Percentiles rank a stretch among this genome's conserved stretches.
phyloP scores from a whole-genome alignment of 106 monocot species.

The Phalaenopsis aphrodite region DNA sequence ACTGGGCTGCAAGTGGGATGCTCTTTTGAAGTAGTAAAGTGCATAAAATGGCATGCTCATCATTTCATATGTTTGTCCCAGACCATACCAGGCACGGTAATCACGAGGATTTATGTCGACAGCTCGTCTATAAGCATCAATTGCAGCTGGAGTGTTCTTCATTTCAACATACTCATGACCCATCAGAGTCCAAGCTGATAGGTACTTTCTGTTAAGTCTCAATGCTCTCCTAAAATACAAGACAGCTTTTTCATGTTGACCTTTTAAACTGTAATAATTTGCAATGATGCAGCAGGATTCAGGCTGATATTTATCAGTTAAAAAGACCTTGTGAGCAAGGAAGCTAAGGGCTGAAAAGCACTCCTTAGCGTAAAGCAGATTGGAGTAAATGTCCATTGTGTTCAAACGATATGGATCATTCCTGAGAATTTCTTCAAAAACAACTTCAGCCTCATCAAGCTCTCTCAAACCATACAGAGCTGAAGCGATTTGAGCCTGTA shows the following conservation, averaged over 20 bases:
- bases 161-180: conserved; percentile 99
- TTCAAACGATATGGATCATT: conserved; percentile 85
- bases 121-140: conserved; percentile 87
- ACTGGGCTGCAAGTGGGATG: conserved; percentile 79
- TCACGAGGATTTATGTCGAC: conserved; percentile 94
- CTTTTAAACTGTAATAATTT: conserved; percentile 95
- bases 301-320: conserved; percentile 89
- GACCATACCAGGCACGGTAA: conserved; percentile 94
- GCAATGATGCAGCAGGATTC: conserved; percentile 96
- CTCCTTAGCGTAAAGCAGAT: conserved; percentile 94
- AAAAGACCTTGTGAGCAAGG: conserved; percentile 92
- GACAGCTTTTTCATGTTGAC: conserved; percentile 94
- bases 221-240: conserved; percentile 87
- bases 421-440: conserved; percentile 94
- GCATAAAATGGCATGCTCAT: conserved; percentile 96
- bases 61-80: conserved; percentile 97
- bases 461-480: conserved; percentile 78
- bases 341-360: conserved; percentile 63
- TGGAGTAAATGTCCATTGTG: conserved; percentile 94
- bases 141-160: conserved; percentile 99
- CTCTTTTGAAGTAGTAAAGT: conserved; percentile 76
- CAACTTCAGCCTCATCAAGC: conserved; percentile 85
- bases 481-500: conserved; percentile 86
- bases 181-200: conserved; percentile 95
- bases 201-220: conserved; percentile 79